A percentile compares a stretch with the other conserved stretches of the same genome.
These are phyloP conservation scores for Cardiospermum halicacabum DNA, from an alignment of 345 rosid species.

Conservation along the genomic window DNA sequence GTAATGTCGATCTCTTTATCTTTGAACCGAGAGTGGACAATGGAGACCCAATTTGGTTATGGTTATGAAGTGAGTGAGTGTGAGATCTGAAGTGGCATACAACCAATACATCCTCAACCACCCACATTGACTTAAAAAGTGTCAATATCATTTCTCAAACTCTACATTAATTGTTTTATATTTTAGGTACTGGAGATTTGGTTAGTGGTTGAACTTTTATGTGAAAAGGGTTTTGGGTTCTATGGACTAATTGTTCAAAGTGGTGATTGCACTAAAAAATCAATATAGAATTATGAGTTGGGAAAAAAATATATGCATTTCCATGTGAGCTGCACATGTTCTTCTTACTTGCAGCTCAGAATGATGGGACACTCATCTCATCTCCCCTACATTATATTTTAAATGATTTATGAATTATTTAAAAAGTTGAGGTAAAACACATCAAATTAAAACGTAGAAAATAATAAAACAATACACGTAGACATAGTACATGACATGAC, in stretches of 20 bases:
- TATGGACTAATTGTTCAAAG: background rate
- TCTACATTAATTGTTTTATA: background rate
- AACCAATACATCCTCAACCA: background rate
- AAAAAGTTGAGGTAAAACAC: background rate
- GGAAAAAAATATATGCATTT: background rate
- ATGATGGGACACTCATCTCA: constrained; percentile 5
- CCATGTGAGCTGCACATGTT: constrained; percentile 15
- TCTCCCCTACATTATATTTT: no score
- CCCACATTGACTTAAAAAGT: constrained; percentile 12
- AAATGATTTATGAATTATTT: no score
- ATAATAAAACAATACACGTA: no score
- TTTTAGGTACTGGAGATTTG: background rate
- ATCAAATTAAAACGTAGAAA: no score
- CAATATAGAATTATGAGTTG: constrained; percentile 2
- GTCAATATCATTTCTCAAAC: background rate
- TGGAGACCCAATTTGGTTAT: background rate
- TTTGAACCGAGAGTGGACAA: background rate
- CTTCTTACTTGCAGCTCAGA: background rate
- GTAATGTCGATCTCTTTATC: no score
- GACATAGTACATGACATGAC: no score
- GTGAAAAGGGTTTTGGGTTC: background rate
- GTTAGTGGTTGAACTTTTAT: constrained; percentile 19
- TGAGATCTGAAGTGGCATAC: constrained; percentile 12
- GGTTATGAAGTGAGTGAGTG: background rate
- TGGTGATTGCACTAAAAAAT: constrained; percentile 20